Evolutionary conservation across 225 moss, liverwort and hornwort species (phyloP), one percentile per base, ranked within the genome.

Genomic region (Bryoerythrophyllum caledonicum): DNA sequence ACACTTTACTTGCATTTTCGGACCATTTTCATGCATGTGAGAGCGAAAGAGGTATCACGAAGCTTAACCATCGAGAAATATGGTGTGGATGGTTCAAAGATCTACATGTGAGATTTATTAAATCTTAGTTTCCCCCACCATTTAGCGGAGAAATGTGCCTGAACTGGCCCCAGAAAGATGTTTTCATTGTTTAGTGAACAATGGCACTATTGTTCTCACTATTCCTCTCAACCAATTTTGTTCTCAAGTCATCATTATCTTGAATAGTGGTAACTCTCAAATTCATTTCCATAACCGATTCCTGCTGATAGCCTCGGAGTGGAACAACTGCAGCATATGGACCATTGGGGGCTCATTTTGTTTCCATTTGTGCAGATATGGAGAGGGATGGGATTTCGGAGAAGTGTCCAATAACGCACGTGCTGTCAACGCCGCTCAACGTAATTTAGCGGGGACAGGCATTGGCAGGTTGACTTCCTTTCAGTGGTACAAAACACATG

Each of bases 381-480:
- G 96, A 65, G 96, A 97, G 83, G 96, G 96, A 70, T 97, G 96
- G 96, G 90, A 97, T 65, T 97, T 97, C 73, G 96, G 96, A 73
- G 96, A 97, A 83, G 83, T 97, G 48, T 75, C 91, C 30, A 86
- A 87, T 41, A 94, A 97, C 66, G 87, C 79, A 66, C 90, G 96
- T 79, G 96, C 94, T 74, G 83, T 91, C 35, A 97, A 97, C 69
- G 94, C 88, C 59, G 83, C 65, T 16, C 96, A 97, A 60, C 82
- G 66, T 7, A 97, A 97, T 75, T 78, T 97, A 69, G 90, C 94
- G 30, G 96, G 90, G 76, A 94, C 92, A 67, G 94, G 96, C 67
- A 94, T 97, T 85, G 96, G 94, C 83, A 94, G 91, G 93, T 91
- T 66, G 68, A 69, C 26, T 68, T 62, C 37, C 63, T 70, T n/a